Evolutionary conservation across 2,329 filamentous ascomycete species (phyloP), one percentile per base, ranked within the genome.

Genomic region (Ophiocordyceps camponoti-floridani): DNA sequence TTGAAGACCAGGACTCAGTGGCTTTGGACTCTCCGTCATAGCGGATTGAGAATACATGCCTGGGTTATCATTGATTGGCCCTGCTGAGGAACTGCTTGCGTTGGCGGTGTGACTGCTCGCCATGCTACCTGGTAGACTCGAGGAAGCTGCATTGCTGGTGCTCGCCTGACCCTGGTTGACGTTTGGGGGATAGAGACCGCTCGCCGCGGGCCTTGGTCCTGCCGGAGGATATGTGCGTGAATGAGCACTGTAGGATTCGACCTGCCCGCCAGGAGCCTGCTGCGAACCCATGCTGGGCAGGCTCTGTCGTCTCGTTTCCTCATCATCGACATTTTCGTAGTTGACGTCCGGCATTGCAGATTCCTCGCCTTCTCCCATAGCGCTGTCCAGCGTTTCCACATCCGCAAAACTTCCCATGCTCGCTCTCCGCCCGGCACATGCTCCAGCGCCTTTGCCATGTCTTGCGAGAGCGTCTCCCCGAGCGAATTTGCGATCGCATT

Each of bases 391-490:
- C 42, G 91, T 84, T 45, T 88, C 85, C 33, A 87, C 83, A 16
- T 82, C 79, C 27, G 77, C 82, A 59, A 87, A 93, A 58, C 81
- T 81, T 40, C 82, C 81, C 72, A 87, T 80, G 54, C 88, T 95
- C 37, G 86, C 80, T 51, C 91, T 75, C 46, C 91, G 78, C 46
- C 91, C 91, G 12, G 93, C 91, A 63, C 91, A 98, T 42, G 91
- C 91, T 45, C 91, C 91, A 45, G 88, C 84, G 31, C 91, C 91
- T 63, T 96, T 96, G 58, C 85, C 94, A 59, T 98, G 91, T 48
- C 91, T 78, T 41, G 91, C 91, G 45, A 98, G 66, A 26, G 91
- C 91, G 68, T 98, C 91, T 12, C 91, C 91, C 51, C 91, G 81
- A 41, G 91, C 91, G 64, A 98, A 98, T 52, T 88, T 85, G 49